Conservation (phyloP, 176 grass and related monocot genomes). For the Triticum dicoccoides region DNA sequence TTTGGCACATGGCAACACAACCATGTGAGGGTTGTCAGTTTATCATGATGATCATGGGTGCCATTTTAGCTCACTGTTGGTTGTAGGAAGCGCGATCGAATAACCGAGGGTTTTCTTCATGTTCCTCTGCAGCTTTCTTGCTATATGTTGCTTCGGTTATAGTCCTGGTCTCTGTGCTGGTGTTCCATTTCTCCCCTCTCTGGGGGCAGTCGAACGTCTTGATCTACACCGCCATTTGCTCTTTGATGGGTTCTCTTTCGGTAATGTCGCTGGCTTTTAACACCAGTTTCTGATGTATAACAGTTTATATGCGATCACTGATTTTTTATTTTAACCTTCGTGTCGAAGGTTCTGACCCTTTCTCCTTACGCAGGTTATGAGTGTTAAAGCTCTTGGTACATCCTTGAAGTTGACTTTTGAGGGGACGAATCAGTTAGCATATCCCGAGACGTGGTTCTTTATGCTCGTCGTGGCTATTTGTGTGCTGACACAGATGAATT, state of each 20-base stretch:
- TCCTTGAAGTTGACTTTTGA: slow-evolving; percentile 95
- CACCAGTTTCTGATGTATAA: background rate
- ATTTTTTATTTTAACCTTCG: background rate
- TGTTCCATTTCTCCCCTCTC: slow-evolving; percentile 87
- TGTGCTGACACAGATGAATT: slow-evolving; percentile 97
- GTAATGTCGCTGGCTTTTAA: slow-evolving; percentile 45
- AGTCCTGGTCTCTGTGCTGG: slow-evolving; percentile 77
- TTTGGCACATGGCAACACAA: slow-evolving; percentile 95
- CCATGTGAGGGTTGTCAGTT: slow-evolving; percentile 34
- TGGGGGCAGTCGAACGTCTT: slow-evolving; percentile 90
- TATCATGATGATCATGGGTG: background rate
- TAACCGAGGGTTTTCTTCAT: background rate
- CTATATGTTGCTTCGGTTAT: slow-evolving; percentile 87
- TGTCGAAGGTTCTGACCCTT: background rate
- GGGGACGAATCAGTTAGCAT: slow-evolving; percentile 86
- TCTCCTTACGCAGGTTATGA: slow-evolving; percentile 76
- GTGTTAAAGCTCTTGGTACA: slow-evolving; percentile 97
- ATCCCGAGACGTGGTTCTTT: slow-evolving; percentile 96
- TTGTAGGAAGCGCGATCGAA: background rate
- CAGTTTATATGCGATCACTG: background rate
- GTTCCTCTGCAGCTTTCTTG: slow-evolving; percentile 72
- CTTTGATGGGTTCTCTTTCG: slow-evolving; percentile 98
- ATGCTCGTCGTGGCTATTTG: slow-evolving; percentile 85
- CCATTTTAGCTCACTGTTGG: background rate
- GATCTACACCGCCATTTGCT: slow-evolving; percentile 94